Percentiles rank a stretch among this genome's conserved stretches.
Evolutionary conservation across 1,139 yeast species (phyloP).

Genomic region (Hansenula anomala): DNA sequence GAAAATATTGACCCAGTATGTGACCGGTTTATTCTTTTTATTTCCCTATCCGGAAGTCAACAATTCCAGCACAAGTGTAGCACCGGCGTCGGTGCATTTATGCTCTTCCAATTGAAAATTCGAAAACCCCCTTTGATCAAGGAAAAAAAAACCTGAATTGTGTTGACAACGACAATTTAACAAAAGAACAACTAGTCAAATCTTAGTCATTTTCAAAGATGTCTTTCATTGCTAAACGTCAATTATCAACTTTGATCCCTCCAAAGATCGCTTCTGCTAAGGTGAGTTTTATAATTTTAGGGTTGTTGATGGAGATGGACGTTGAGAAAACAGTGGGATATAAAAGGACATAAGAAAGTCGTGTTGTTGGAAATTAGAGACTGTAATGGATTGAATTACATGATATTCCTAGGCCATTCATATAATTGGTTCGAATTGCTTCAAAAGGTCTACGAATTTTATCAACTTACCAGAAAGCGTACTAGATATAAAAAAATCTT

Average conservation of each 20-base stretch:
- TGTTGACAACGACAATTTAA: neutral
- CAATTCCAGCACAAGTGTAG: slow-evolving; percentile 7
- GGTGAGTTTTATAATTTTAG: slow-evolving; percentile 44
- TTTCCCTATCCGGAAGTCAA: slow-evolving; percentile 15
- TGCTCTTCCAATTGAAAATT: slow-evolving; percentile 16
- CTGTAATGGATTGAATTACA: no score
- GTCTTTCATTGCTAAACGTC: slow-evolving; percentile 90
- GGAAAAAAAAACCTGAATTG: slow-evolving; percentile 2
- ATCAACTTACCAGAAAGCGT: no score
- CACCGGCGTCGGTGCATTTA: slow-evolving; percentile 5
- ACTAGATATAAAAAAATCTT: no score
- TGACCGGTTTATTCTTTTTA: no score
- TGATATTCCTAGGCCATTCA: no score
- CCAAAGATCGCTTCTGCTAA: slow-evolving; percentile 97
- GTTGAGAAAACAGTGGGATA: no score
- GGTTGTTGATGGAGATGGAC: neutral
- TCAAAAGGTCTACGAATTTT: no score
- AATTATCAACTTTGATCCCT: slow-evolving; percentile 92
- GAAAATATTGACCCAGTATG: neutral
- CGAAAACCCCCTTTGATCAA: slow-evolving; percentile 7
- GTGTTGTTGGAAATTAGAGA: no score
- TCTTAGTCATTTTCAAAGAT: no score
- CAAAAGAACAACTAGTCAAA: no score
- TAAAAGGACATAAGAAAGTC: no score
- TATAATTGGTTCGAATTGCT: no score